A percentile compares a stretch with the other conserved stretches of the same genome.
Evolutionary conservation across 2,329 filamentous ascomycete species (phyloP).

Genomic region (Achaetomium macrosporum): DNA sequence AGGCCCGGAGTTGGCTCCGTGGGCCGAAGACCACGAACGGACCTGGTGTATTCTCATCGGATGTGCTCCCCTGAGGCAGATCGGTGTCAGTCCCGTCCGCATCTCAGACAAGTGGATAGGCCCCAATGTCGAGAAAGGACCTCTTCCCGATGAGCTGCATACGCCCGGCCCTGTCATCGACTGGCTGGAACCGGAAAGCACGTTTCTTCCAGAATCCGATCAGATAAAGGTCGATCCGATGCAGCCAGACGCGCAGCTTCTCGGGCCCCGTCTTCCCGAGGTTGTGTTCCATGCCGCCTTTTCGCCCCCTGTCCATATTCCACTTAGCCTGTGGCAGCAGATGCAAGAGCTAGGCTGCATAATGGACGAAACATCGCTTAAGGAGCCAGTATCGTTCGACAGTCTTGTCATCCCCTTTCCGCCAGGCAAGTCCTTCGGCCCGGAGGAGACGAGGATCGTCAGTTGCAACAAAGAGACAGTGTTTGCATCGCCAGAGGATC

Average conservation of each 20-base stretch:
- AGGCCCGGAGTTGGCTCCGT: slow-evolving; percentile 32
- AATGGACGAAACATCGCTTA: slow-evolving; percentile 30
- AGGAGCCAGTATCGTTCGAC: slow-evolving; percentile 46
- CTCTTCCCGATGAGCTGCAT: slow-evolving; percentile 40
- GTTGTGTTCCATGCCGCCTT: slow-evolving; percentile 70
- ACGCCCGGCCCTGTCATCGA: slow-evolving; percentile 45
- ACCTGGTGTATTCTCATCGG: slow-evolving; percentile 65
- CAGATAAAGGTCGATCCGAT: slow-evolving; percentile 18
- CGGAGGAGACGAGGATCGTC: slow-evolving; percentile 53
- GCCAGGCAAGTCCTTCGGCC: slow-evolving; percentile 45
- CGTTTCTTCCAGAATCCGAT: slow-evolving; percentile 42
- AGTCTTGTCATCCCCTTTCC: slow-evolving; percentile 50
- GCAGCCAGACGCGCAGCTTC: slow-evolving; percentile 31
- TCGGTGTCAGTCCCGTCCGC: slow-evolving; percentile 54
- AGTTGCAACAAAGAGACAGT: slow-evolving; percentile 42
- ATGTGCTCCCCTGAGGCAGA: slow-evolving; percentile 46
- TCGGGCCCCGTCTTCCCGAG: slow-evolving; percentile 54
- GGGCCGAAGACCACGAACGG: slow-evolving; percentile 39
- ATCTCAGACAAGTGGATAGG: slow-evolving; percentile 72
- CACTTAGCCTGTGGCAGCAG: slow-evolving; percentile 56
- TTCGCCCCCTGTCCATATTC: slow-evolving; percentile 66
- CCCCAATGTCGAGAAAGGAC: slow-evolving; percentile 55
- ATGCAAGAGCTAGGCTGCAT: slow-evolving; percentile 56
- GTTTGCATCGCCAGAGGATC: slow-evolving; percentile 32
- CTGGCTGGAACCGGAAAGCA: slow-evolving; percentile 68